phyloP scores from a whole-genome alignment of 106 monocot genomes.

The Triglochin maritima region DNA sequence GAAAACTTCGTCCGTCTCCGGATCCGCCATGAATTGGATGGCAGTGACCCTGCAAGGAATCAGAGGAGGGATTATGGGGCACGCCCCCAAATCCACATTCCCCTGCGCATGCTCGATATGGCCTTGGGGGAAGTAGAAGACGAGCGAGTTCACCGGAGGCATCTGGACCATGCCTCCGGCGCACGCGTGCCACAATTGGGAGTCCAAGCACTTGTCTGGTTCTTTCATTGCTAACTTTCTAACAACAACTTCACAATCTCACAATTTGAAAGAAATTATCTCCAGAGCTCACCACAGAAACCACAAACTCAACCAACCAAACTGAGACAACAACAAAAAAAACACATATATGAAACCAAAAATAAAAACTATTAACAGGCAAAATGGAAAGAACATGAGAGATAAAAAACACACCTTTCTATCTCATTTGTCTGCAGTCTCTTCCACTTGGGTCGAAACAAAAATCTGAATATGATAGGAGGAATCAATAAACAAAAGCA shows the following conservation, averaged over 20 bases:
- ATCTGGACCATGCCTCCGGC: slow-evolving; percentile 32
- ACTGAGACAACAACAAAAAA: background rate
- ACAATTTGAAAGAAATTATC: background rate
- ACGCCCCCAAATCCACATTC: slow-evolving; percentile 4
- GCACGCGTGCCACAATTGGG: slow-evolving; percentile 29
- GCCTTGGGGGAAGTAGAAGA: slow-evolving; percentile 28
- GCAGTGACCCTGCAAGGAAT: slow-evolving; percentile 18
- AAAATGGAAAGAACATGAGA: background rate
- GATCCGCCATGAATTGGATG: slow-evolving; percentile 22
- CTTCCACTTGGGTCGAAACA: too few species aligned
- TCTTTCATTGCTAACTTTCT: slow-evolving; percentile 9
- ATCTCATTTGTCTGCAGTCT: too few species aligned
- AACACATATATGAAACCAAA: background rate
- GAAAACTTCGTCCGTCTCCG: slow-evolving; percentile 26
- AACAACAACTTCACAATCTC: background rate
- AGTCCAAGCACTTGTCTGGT: slow-evolving; percentile 16
- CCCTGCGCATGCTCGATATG: slow-evolving; percentile 28
- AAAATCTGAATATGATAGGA: background rate
- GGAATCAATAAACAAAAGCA: background rate
- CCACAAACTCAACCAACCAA: background rate
- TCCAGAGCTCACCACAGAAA: background rate
- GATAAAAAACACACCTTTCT: too few species aligned
- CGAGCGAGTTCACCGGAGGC: slow-evolving; percentile 16
- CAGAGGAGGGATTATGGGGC: slow-evolving; percentile 11
- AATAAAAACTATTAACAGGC: background rate